Evolutionary conservation across 2,329 filamentous ascomycete genomes (phyloP), one percentile per base, ranked within the genome.

Genomic region (Elsinoe perseae): DNA sequence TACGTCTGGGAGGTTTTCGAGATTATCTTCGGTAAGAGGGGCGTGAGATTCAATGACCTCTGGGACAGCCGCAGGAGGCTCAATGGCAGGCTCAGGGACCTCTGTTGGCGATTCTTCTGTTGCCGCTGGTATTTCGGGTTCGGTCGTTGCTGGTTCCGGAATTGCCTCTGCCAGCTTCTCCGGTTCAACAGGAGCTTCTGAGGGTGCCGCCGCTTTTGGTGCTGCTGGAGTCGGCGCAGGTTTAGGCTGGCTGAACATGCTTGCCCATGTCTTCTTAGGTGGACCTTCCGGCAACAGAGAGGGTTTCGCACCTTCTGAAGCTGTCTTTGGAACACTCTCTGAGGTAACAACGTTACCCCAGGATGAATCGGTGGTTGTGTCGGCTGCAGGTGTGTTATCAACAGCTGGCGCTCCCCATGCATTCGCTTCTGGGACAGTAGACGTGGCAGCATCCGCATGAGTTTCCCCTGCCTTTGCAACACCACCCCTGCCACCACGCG

Each of bases 21-120:
- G 85, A 72, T 97, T 97, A 64, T 85, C 86, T 74, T 92, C 85
- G 25, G 92, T 97, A 62, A 97, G 80, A 66, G 91, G 84, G 69
- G 90, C 89, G 72, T 88, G 81, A 14, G 87, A 85, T 48, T 80
- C 79, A 44, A 92, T 72, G 14, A 67, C 64, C 57, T 65, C 69
- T 30, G 56, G 61, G 21, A 57, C 50, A 16, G 54, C 59, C 16
- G 59, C 38, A 25, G 58, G 48, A 36, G 55, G 23, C 32, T 63
- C 61, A 18, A 59, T 50, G 40, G 65, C 63, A 25, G 68, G 63
- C n/a, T 68, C 65, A 48, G 64, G 61, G 20, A 57, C 48, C 30
- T 61, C 56, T 21, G 59, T 50, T 12, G 60, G 54, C 4, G 57
- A 27, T 27, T 59, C 54, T n/a, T 58, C 59, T 28, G 61, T 34